Evolutionary conservation across 2,329 filamentous ascomycete genomes (phyloP).

Genomic region (Tolypocladium amazonense): DNA sequence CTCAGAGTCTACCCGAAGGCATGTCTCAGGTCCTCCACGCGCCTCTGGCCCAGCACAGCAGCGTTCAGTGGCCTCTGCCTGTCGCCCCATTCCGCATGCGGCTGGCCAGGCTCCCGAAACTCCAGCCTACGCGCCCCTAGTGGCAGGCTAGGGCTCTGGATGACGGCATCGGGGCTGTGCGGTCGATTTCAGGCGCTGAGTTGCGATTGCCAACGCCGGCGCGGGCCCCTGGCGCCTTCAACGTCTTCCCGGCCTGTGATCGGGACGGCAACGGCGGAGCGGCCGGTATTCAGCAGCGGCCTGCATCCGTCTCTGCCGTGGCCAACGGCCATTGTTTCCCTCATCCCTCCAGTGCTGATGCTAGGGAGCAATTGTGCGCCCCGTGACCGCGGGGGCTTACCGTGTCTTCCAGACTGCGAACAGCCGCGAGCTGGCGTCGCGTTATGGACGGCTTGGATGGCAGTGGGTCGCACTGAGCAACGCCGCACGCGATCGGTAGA

Average conservation of each 20-base stretch:
- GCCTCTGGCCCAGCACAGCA: not conserved
- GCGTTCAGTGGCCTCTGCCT: not conserved
- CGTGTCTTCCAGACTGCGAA: not conserved
- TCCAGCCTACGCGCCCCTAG: conserved; percentile 4
- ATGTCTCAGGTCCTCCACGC: not conserved
- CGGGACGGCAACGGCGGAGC: not conserved
- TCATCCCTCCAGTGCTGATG: not conserved
- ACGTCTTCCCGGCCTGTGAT: not conserved
- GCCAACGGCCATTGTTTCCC: not conserved
- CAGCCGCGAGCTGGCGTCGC: not conserved
- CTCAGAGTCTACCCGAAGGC: too few species aligned
- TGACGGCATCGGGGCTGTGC: conserved; percentile 3
- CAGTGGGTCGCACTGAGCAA: not conserved
- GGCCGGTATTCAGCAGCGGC: not conserved
- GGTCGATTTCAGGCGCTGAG: not conserved
- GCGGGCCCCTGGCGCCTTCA: not conserved
- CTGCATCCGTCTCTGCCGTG: not conserved
- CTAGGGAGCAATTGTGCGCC: not conserved
- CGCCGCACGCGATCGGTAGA: not conserved
- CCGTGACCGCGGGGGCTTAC: not conserved
- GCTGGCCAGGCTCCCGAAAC: conserved; percentile 1
- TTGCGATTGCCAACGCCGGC: not conserved
- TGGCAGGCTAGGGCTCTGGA: conserved; percentile 4
- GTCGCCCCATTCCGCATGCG: conserved; percentile 9
- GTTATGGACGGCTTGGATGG: not conserved